Evolutionary conservation across 106 monocot genomes (phyloP).

Genomic region (Vanilla planifolia): DNA sequence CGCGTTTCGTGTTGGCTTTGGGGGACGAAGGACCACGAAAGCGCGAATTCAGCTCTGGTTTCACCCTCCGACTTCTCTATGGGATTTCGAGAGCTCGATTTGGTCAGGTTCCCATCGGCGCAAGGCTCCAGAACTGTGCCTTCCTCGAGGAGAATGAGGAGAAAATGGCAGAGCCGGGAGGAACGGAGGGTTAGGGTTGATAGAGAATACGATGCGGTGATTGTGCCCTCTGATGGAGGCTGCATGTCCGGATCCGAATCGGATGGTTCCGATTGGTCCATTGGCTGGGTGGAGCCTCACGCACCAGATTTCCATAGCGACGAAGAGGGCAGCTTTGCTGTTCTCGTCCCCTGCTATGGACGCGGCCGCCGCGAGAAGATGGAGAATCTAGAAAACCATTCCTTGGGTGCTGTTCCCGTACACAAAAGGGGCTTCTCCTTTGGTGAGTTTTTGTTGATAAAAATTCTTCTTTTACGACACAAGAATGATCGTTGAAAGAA

Average conservation of each 20-base stretch:
- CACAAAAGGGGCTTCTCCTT: conserved; percentile 1
- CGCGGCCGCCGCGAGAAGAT: conserved; percentile 21
- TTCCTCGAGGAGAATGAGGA: too few species aligned
- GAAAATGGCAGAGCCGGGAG: not conserved
- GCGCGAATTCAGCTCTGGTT: conserved; percentile 11
- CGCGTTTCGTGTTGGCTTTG: conserved; percentile 42
- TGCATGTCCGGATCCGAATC: conserved; percentile 68
- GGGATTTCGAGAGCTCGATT: conserved; percentile 14
- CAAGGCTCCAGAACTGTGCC: too few species aligned
- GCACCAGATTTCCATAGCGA: conserved; percentile 43
- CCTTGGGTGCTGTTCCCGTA: too few species aligned
- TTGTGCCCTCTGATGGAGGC: conserved; percentile 58
- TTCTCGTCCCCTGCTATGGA: conserved; percentile 66
- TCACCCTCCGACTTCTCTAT: conserved; percentile 39
- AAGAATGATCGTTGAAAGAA: too few species aligned
- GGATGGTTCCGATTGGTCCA: conserved; percentile 74
- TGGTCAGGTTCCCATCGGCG: too few species aligned
- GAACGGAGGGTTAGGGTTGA: not conserved
- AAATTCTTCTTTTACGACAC: too few species aligned
- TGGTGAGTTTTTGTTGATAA: conserved; percentile 24
- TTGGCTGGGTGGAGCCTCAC: conserved; percentile 75
- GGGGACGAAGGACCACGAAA: conserved; percentile 29
- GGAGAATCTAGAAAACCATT: too few species aligned
- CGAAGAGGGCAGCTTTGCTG: conserved; percentile 52
- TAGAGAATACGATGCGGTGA: not conserved